These are phyloP conservation scores for Thielaviopsis musarum DNA, from an alignment of 2,329 filamentous ascomycete genomes.

Conservation along the genomic window DNA sequence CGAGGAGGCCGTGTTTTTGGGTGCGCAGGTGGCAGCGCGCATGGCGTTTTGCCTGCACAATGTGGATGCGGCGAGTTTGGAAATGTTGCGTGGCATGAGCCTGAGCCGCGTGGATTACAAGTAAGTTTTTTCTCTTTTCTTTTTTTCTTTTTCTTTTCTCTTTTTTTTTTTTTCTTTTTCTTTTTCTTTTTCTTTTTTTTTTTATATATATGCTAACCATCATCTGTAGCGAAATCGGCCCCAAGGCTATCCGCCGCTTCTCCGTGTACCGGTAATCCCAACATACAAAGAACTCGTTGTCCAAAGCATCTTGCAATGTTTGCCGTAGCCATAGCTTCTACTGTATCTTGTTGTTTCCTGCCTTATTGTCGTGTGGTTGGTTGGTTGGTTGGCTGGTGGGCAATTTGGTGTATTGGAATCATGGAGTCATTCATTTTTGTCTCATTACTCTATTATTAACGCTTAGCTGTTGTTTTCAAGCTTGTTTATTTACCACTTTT, in stretches of 20 bases:
- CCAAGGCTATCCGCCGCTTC: constrained; percentile 35
- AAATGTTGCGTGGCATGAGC: constrained; percentile 39
- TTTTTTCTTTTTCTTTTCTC: background rate
- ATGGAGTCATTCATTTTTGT: background rate
- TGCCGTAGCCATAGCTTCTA: background rate
- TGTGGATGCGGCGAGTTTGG: constrained; percentile 32
- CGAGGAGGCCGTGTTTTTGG: constrained; percentile 76
- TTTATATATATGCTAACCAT: background rate
- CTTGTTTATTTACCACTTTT: background rate
- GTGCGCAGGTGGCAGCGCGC: constrained; percentile 65
- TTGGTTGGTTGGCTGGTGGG: background rate
- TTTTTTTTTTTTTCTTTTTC: constrained; percentile 13
- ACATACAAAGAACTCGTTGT: background rate
- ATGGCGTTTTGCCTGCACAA: constrained; percentile 43
- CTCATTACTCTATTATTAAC: no score
- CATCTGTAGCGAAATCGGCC: constrained; percentile 31
- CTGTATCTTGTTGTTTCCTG: no score
- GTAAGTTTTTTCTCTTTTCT: constrained; percentile 29
- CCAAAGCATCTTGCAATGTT: background rate
- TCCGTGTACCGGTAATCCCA: constrained; percentile 30
- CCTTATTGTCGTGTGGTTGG: background rate
- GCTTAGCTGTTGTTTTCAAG: no score
- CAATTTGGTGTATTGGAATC: background rate
- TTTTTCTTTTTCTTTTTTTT: background rate
- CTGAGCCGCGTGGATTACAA: constrained; percentile 43